These are phyloP conservation scores for Ensete ventricosum DNA, from an alignment of 176 grass and related monocot genomes.

Conservation along the genomic window DNA sequence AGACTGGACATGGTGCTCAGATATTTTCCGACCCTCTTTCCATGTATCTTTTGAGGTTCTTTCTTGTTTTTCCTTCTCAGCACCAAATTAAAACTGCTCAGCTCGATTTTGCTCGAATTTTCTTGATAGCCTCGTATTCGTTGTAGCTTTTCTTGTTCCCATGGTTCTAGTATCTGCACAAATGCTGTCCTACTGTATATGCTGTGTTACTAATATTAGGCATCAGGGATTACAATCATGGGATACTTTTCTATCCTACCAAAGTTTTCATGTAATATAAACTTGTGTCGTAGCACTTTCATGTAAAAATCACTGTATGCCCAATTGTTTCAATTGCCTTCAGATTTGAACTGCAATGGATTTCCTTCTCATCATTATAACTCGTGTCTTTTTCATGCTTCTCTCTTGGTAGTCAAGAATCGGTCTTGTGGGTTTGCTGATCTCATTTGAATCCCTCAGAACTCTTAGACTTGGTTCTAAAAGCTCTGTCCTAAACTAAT, in stretches of 20 bases:
- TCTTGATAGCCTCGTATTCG: conserved; percentile 1
- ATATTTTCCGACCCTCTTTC: background rate
- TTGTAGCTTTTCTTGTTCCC: background rate
- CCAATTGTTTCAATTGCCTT: background rate
- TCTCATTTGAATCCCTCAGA: background rate
- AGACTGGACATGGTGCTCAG: conserved; percentile 7
- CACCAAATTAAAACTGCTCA: background rate
- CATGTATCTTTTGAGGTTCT: background rate
- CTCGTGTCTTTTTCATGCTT: no score
- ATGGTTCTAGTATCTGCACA: background rate
- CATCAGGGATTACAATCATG: background rate
- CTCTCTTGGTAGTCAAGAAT: background rate
- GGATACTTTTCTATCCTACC: background rate
- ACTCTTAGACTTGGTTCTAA: background rate
- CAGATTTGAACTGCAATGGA: background rate
- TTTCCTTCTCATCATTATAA: background rate
- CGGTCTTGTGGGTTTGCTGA: background rate
- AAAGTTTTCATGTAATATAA: background rate
- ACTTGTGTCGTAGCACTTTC: background rate
- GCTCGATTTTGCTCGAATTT: conserved; percentile 2
- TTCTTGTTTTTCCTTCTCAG: background rate
- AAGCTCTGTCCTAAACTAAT: background rate
- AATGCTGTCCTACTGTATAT: background rate
- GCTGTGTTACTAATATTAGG: background rate
- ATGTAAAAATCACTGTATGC: background rate